Percentiles rank a stretch among this genome's conserved stretches.
These are phyloP conservation scores for Parastagonospora avenae DNA, from an alignment of 2,329 filamentous ascomycete species.

Conservation along the genomic window DNA sequence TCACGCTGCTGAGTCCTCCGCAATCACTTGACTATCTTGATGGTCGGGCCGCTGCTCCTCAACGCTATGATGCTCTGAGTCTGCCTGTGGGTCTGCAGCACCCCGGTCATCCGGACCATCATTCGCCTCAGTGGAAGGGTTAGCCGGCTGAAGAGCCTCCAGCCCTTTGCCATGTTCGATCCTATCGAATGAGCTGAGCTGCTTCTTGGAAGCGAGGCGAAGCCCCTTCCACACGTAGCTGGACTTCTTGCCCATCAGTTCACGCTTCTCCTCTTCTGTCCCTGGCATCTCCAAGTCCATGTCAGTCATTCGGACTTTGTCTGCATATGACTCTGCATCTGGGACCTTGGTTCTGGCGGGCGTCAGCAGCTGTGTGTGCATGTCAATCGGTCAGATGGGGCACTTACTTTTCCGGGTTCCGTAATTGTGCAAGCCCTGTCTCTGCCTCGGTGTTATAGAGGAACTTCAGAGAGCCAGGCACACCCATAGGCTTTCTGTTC, in stretches of 20 bases:
- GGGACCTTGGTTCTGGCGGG: conserved; percentile 69
- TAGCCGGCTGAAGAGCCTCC: conserved; percentile 53
- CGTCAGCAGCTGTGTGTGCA: conserved; percentile 28
- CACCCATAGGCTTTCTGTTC: conserved; percentile 57
- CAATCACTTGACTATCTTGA: conserved; percentile 46
- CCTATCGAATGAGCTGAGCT: conserved; percentile 80
- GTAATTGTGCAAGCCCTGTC: conserved; percentile 71
- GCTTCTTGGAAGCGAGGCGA: conserved; percentile 75
- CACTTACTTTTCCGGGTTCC: conserved; percentile 60
- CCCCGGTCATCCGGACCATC: conserved; percentile 45
- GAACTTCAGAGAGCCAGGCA: conserved; percentile 60
- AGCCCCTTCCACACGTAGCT: conserved; percentile 92
- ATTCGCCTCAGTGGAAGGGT: conserved; percentile 39
- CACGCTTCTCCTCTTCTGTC: conserved; percentile 64
- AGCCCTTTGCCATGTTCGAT: conserved; percentile 77
- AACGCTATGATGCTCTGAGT: conserved; percentile 38
- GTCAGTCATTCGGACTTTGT: conserved; percentile 76
- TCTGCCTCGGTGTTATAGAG: conserved; percentile 69
- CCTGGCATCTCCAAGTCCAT: conserved; percentile 85
- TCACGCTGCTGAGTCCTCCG: conserved; percentile 34
- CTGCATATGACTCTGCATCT: conserved; percentile 70
- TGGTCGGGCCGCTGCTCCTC: conserved; percentile 48
- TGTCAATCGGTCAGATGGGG: conserved; percentile 32
- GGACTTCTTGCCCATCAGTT: conserved; percentile 71
- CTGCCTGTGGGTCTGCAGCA: conserved; percentile 38